phyloP scores from a whole-genome alignment of 1,284 basidiomycete species.

The Boletus mariae region DNA sequence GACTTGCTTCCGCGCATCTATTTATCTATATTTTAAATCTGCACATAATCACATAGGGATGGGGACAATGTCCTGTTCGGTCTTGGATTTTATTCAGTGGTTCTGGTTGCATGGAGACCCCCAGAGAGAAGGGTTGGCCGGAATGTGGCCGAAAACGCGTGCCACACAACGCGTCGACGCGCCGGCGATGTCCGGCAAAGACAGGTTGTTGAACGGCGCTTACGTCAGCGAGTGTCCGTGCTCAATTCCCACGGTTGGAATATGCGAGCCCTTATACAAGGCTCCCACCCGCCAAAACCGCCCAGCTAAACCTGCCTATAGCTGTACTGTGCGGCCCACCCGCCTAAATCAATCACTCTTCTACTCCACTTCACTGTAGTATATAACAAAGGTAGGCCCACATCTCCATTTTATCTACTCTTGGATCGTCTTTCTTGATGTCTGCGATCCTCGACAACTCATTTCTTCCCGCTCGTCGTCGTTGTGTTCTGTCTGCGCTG shows the following conservation, averaged over 20 bases:
- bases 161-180: slow-evolving; percentile 14
- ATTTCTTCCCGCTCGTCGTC: slow-evolving; percentile 13
- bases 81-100: not conserved
- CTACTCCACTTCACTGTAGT: slow-evolving; percentile 24
- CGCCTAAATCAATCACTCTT: slow-evolving; percentile 34
- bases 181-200: slow-evolving; percentile 26
- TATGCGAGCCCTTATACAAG: slow-evolving; percentile 35
- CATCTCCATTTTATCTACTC: slow-evolving; percentile 20
- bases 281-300: slow-evolving; percentile 37
- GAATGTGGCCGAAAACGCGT: slow-evolving; percentile 13
- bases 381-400: slow-evolving; percentile 31
- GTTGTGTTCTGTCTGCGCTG: slow-evolving; percentile 8
- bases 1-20: slow-evolving; percentile 12
- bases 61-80: not conserved
- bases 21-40: slow-evolving; percentile 18
- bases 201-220: slow-evolving; percentile 33
- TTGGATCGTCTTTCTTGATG: slow-evolving; percentile 27
- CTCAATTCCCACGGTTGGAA: slow-evolving; percentile 35
- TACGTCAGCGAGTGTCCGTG: slow-evolving; percentile 37
- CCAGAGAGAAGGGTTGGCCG: slow-evolving; percentile 10
- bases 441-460: slow-evolving; percentile 11
- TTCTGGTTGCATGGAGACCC: slow-evolving; percentile 11
- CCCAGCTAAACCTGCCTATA: slow-evolving; percentile 38
- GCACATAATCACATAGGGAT: slow-evolving; percentile 15
- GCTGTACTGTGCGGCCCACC: slow-evolving; percentile 34